These are phyloP conservation scores for Syzygium malaccense DNA, from an alignment of 441 rosid genomes.

Conservation along the genomic window DNA sequence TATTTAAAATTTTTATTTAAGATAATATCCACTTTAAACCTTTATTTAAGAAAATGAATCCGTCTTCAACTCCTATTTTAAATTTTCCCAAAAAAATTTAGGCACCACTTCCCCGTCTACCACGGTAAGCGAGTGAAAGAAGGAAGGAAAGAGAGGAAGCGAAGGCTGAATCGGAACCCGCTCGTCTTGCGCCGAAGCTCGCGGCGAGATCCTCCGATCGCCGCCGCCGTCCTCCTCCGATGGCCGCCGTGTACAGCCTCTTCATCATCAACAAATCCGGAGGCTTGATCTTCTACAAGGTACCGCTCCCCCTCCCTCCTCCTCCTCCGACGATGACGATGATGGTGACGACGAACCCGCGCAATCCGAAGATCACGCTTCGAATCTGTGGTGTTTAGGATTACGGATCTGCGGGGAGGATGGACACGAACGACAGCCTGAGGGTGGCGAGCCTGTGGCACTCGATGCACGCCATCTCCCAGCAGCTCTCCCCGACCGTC, in stretches of 20 bases:
- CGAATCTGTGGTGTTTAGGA: slow-evolving; percentile 33
- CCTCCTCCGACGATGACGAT: background rate
- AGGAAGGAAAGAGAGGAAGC: background rate
- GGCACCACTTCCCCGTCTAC: background rate
- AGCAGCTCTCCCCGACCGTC: slow-evolving; percentile 75
- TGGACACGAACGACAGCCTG: slow-evolving; percentile 94
- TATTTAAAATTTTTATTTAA: no score
- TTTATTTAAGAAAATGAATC: no score
- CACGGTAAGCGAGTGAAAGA: background rate
- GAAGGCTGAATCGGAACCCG: background rate
- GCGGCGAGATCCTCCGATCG: background rate
- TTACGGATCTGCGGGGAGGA: slow-evolving; percentile 81
- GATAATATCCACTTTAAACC: no score
- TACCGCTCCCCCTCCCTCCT: slow-evolving; percentile 12
- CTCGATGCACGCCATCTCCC: slow-evolving; percentile 96
- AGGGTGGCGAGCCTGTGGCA: slow-evolving; percentile 96
- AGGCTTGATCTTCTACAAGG: slow-evolving; percentile 85
- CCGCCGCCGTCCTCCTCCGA: background rate
- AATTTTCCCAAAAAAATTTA: no score
- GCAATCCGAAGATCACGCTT: background rate
- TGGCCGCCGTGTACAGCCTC: slow-evolving; percentile 87
- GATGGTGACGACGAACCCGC: background rate
- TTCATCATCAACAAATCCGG: slow-evolving; percentile 92
- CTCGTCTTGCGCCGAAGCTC: background rate
- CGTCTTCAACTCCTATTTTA: no score